Percentiles rank a stretch among this genome's conserved stretches.
Evolutionary conservation across 73 alveolate species (phyloP).

Genomic region (Loxodes magnus): DNA sequence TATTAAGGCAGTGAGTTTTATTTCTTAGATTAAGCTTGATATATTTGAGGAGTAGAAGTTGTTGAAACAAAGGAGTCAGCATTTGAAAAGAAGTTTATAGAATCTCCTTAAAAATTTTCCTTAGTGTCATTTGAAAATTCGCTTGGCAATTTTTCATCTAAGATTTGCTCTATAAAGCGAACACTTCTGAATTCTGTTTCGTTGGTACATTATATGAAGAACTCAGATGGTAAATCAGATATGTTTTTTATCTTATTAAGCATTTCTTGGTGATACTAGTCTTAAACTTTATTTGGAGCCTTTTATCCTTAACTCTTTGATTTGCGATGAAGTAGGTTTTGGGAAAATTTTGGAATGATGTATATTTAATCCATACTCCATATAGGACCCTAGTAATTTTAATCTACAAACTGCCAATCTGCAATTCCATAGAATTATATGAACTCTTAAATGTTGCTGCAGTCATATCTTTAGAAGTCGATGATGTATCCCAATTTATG

Average conservation of each 20-base stretch:
- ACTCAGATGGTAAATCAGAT: background rate
- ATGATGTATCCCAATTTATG: background rate
- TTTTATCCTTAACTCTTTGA: background rate
- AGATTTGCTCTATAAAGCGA: too few relatives aligned
- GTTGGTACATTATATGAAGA: background rate
- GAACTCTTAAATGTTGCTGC: background rate
- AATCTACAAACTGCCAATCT: background rate
- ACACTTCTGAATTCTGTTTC: too few relatives aligned
- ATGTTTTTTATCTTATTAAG: background rate
- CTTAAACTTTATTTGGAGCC: background rate
- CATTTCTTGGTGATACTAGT: background rate
- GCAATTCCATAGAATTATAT: background rate
- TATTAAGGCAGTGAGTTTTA: too few relatives aligned
- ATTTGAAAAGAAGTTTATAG: too few relatives aligned
- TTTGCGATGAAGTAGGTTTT: background rate
- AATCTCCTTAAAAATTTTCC: too few relatives aligned
- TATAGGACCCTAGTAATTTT: too few relatives aligned
- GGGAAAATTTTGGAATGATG: background rate
- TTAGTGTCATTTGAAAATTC: too few relatives aligned
- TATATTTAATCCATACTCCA: too few relatives aligned
- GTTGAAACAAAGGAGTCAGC: too few relatives aligned
- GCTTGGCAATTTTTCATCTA: too few relatives aligned
- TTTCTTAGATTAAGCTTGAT: too few relatives aligned
- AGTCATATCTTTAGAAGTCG: background rate
- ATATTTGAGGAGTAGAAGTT: too few relatives aligned